Evolutionary conservation across 371 early-diverging fungal species (phyloP), one percentile per base, ranked within the genome.

Genomic region (Mucor lusitanicus): DNA sequence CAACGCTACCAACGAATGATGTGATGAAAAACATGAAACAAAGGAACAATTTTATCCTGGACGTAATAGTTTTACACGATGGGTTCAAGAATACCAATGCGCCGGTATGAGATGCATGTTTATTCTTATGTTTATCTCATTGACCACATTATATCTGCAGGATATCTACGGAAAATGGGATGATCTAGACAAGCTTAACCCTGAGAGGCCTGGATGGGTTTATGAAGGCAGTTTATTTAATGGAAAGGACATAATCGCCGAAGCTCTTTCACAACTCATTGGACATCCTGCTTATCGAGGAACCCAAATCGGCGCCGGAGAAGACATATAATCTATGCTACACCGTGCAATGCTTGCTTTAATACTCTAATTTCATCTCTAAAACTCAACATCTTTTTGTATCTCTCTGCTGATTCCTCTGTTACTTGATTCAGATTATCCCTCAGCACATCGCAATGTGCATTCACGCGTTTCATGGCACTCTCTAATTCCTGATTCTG

Each of bases 401-500:
- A 62, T 65, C 65, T 50, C 2, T 50, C 35, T 9, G 44, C 53
- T 19, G 70, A 70, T 58, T 70, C 70, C n/a, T 61, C 55, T 30
- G 57, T 48, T 1, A 57, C 37, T 25, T 61, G 58, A 30, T 55
- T 55, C 19, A 64, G 15, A 30, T 55, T 54, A 6, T 6, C 39
- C 28, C 61, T 56, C 25, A 70, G 32, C 12, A 65, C 30, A 11
- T 61, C 44, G 40, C 44, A 61, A 15, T 65, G 58, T 3, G 65
- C 53, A 19, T 65, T 70, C 17, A 50, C 39, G 25, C 65, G 42
- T 39, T 70, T 59, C 25, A 64, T 40, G 46, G 65, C 65, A 33
- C 50, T 61, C 28, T 64, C 53, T 21, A 69, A 25, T 25, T 69
- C 64, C 56, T 55, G 55, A 21, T 69, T 61, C n/a, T 64, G 70